A percentile compares a stretch with the other conserved stretches of the same genome.
phyloP scores from a whole-genome alignment of 2,329 filamentous ascomycete species.

The Coleophoma crateriformis region DNA sequence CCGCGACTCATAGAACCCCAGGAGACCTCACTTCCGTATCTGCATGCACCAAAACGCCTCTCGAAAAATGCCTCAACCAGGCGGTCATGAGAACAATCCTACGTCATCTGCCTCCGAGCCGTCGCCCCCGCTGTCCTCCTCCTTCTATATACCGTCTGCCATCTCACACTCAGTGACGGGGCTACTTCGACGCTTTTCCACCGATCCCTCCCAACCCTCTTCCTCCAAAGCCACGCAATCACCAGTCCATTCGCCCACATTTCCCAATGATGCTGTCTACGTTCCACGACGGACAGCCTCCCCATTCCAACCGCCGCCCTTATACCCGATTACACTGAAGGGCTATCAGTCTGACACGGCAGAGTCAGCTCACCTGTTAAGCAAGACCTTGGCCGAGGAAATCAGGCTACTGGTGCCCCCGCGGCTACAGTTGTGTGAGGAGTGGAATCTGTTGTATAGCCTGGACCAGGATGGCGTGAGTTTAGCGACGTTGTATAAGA shows the following conservation, averaged over 20 bases:
- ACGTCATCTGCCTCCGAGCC: slow-evolving; percentile 13
- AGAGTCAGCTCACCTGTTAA: slow-evolving; percentile 60
- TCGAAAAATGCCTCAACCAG: neutral
- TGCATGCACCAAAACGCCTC: too few species aligned
- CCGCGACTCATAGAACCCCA: too few species aligned
- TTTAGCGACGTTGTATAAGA: slow-evolving; percentile 78
- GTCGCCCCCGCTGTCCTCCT: slow-evolving; percentile 30
- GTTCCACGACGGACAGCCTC: slow-evolving; percentile 52
- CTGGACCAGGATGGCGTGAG: slow-evolving; percentile 89
- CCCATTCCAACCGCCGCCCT: slow-evolving; percentile 81
- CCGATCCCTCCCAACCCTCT: slow-evolving; percentile 31
- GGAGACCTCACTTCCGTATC: too few species aligned
- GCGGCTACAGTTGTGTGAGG: slow-evolving; percentile 77
- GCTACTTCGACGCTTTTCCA: slow-evolving; percentile 62
- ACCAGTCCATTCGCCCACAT: slow-evolving; percentile 1
- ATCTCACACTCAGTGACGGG: slow-evolving; percentile 52
- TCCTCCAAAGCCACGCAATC: slow-evolving; percentile 12
- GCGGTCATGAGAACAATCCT: slow-evolving; percentile 8
- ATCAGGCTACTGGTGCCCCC: slow-evolving; percentile 85
- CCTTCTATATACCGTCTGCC: slow-evolving; percentile 38
- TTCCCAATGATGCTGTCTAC: slow-evolving; percentile 17
- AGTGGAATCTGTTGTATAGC: slow-evolving; percentile 83
- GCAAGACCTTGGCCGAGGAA: slow-evolving; percentile 76
- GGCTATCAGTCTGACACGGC: slow-evolving; percentile 60
- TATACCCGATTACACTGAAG: slow-evolving; percentile 70